Conservation (phyloP, 2,329 filamentous ascomycete genomes). For the Lasiodiplodia hormozganensis region DNA sequence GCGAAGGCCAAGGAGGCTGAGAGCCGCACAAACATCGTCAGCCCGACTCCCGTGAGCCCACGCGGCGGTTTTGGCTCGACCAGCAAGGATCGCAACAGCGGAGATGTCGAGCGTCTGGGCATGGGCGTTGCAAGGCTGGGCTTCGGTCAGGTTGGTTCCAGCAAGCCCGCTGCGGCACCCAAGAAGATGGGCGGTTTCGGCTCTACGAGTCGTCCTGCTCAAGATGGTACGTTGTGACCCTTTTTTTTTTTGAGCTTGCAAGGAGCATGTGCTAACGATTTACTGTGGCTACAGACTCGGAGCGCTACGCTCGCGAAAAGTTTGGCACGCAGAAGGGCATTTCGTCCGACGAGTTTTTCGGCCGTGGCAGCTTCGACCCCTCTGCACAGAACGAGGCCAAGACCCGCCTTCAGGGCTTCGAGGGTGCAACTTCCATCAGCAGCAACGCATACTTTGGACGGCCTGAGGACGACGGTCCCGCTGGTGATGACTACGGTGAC, state of each 20-base stretch:
- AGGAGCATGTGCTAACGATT: background rate
- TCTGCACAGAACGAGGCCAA: conserved; percentile 84
- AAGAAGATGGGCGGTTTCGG: conserved; percentile 91
- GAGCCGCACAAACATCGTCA: conserved; percentile 65
- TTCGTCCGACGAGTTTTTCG: conserved; percentile 97
- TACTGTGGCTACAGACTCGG: conserved; percentile 50
- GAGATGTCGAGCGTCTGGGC: conserved; percentile 86
- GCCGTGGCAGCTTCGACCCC: conserved; percentile 85
- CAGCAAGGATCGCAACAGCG: conserved; percentile 63
- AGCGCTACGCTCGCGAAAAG: conserved; percentile 84
- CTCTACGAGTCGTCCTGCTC: conserved; percentile 75
- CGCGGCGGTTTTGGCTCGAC: conserved; percentile 69
- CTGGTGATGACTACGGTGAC: conserved; percentile 79
- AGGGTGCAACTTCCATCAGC: conserved; percentile 89
- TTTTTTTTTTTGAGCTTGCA: background rate
- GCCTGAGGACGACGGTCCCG: conserved; percentile 76
- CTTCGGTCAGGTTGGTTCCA: conserved; percentile 81
- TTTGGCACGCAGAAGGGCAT: conserved; percentile 95
- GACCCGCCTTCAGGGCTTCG: conserved; percentile 85
- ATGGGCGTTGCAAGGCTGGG: conserved; percentile 87
- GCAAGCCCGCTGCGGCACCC: conserved; percentile 64
- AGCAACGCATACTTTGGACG: conserved; percentile 98
- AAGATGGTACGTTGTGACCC: conserved; percentile 60
- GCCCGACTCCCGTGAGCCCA: conserved; percentile 79
- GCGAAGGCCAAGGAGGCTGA: conserved; percentile 48